Evolutionary conservation across 139 green algal genomes (phyloP).

Genomic region (Chlamydomonas eustigma): DNA sequence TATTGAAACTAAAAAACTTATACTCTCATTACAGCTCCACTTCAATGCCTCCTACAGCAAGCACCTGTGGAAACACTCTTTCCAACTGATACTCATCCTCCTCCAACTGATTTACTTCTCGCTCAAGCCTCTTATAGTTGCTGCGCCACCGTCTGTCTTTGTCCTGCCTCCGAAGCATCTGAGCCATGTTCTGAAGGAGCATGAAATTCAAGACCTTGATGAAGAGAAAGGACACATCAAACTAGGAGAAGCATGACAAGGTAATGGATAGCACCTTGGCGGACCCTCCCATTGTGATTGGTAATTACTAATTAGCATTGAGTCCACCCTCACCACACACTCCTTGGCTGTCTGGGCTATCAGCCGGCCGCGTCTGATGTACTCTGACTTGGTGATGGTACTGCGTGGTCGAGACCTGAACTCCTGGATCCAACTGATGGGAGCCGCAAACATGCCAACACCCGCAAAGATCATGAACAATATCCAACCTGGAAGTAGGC

Average conservation of each 20-base stretch:
- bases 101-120: conserved; percentile 81
- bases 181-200: conserved; percentile 44
- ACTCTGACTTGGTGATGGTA: conserved; percentile 82
- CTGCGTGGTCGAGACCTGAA: conserved; percentile 71
- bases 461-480: conserved; percentile 94
- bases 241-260: no score
- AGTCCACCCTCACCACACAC: conserved; percentile 49
- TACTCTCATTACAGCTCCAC: not conserved
- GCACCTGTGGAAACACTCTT: conserved; percentile 79
- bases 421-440: conserved; percentile 79
- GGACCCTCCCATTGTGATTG: not conserved
- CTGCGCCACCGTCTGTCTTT: conserved; percentile 66
- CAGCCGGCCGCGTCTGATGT: conserved; percentile 72
- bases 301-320: not conserved
- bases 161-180: conserved; percentile 66
- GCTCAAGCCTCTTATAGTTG: conserved; percentile 67
- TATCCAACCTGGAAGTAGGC: conserved; percentile 66
- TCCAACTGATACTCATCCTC: conserved; percentile 83
- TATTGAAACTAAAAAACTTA: no score
- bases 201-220: no score
- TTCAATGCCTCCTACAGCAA: not conserved
- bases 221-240: no score
- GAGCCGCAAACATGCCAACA: conserved; percentile 81
- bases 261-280: no score
- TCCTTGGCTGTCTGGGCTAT: conserved; percentile 69